Percentiles rank a stretch among this genome's conserved stretches.
Conservation (phyloP, 108 stramenopile species). For the Cyclotella choctawhatcheeana region DNA sequence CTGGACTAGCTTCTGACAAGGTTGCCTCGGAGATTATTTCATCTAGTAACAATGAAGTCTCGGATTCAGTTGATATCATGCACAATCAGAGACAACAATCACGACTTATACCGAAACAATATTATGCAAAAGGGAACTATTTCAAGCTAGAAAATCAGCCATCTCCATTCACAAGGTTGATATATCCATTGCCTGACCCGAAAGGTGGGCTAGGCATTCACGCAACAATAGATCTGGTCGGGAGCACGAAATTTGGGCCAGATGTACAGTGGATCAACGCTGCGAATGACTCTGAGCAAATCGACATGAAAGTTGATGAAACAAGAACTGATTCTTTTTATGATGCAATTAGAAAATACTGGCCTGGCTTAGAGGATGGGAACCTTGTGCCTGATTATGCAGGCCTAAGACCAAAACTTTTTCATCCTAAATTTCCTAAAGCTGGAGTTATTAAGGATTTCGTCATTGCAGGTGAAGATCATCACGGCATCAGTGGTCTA, state of each 20-base stretch:
- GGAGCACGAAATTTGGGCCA: slow-evolving; percentile 79
- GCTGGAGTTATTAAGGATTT: slow-evolving; percentile 59
- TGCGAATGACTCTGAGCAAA: slow-evolving; percentile 28
- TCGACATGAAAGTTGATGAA: slow-evolving; percentile 66
- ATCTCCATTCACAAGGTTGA: slow-evolving; percentile 71
- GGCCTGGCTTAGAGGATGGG: slow-evolving; percentile 66
- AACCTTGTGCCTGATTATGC: slow-evolving; percentile 75
- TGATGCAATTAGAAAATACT: slow-evolving; percentile 74
- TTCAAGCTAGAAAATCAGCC: slow-evolving; percentile 66
- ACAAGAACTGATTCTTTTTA: slow-evolving; percentile 63
- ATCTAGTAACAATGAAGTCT: slow-evolving; percentile 8
- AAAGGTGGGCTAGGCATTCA: slow-evolving; percentile 84
- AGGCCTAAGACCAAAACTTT: slow-evolving; percentile 83
- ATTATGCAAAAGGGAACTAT: slow-evolving; percentile 86
- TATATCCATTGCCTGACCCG: slow-evolving; percentile 86
- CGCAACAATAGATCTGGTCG: slow-evolving; percentile 80
- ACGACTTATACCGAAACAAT: slow-evolving; percentile 62
- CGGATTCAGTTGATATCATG: background rate
- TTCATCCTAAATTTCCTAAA: slow-evolving; percentile 56
- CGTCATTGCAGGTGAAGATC: slow-evolving; percentile 53
- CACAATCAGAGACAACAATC: too few relatives aligned
- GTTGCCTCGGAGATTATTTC: slow-evolving; percentile 51
- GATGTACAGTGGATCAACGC: slow-evolving; percentile 84
- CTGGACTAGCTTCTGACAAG: slow-evolving; percentile 68
- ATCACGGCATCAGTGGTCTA: slow-evolving; percentile 74